Base-by-base conservation (phyloP, 805 yeast species). In the Sugiyamaella lignohabitans region DNA sequence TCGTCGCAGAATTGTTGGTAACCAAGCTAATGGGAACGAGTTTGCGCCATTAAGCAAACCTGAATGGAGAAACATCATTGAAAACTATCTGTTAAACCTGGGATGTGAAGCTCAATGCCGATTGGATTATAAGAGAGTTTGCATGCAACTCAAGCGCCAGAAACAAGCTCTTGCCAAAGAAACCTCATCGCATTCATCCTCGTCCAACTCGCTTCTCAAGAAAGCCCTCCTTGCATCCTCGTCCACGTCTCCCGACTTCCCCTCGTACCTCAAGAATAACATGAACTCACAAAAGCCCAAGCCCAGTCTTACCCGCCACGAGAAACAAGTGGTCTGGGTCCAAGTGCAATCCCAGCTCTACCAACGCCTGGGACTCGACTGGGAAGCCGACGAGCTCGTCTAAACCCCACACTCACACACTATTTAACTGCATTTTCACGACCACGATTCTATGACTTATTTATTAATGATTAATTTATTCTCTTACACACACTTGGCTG, bases 11-110 rank as follows among this genome's bases (percentile, higher is more conserved):
- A 21, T 17, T 10, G 49, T 46, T 22, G 20, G 38, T 18, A 49
- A 53, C 18, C 59, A 60, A 5, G 38, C 55, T 2, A 54, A 59
- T 2, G 23, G 38, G 3, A 18, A 40, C 11, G 6, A 10, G 5
- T 24, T 36, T 6, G 32, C 23, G 38, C 47, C 57, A 40, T 58
- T 76, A n/a, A 65, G 75, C 4, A 70, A 74, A 52, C 75, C 78
- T 21, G 85, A 83, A 60, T 82, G 88, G 87, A 68, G 89, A 54
- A 80, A 82, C 57, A 74, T 84, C 22, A 79, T 84, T 49, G 91
- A 84, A 53, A 83, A 82, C 62, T 84, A 76, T 45, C 50, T 57
- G 36, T 46, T 57, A 24, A 57, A 57, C 40, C 57, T 57, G 22
- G 60, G 53, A 10, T 57, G 60, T 38, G 60, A 57, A 38, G 60